These are phyloP conservation scores for Pythium coloratum DNA, from an alignment of 352 stramenopile genomes.

Conservation along the genomic window DNA sequence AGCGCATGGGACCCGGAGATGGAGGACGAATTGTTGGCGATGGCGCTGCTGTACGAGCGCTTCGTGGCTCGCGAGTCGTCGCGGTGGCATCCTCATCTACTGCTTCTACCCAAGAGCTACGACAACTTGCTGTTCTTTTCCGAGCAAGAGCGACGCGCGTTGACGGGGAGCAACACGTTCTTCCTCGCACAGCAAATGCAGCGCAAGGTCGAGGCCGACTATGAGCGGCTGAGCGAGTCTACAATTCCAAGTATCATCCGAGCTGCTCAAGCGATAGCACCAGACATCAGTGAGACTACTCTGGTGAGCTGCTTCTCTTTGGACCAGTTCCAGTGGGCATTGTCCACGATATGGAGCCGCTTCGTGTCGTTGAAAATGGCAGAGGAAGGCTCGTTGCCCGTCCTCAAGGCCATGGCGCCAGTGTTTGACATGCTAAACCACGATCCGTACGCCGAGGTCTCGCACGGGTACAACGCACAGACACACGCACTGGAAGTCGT, in stretches of 20 bases:
- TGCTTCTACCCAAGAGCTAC: slow-evolving; percentile 56
- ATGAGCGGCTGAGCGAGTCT: slow-evolving; percentile 34
- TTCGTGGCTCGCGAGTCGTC: slow-evolving; percentile 44
- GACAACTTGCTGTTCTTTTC: slow-evolving; percentile 75
- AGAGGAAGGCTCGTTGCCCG: slow-evolving; percentile 16
- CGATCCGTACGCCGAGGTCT: slow-evolving; percentile 71
- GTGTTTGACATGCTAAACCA: slow-evolving; percentile 90
- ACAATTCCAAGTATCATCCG: slow-evolving; percentile 57
- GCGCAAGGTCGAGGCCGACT: slow-evolving; percentile 54
- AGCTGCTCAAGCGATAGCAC: slow-evolving; percentile 27
- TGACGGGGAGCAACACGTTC: slow-evolving; percentile 67
- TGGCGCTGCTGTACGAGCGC: slow-evolving; percentile 74
- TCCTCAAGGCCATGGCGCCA: slow-evolving; percentile 78
- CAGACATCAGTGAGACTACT: slow-evolving; percentile 33
- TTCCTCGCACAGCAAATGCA: slow-evolving; percentile 68
- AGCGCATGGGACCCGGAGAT: slow-evolving; percentile 22
- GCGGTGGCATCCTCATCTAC: slow-evolving; percentile 66
- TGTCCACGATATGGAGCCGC: slow-evolving; percentile 87
- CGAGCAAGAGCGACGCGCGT: slow-evolving; percentile 32
- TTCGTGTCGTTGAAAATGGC: slow-evolving; percentile 68
- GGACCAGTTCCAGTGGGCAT: slow-evolving; percentile 75
- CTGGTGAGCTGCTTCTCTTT: slow-evolving; percentile 49
- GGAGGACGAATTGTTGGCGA: slow-evolving; percentile 70
- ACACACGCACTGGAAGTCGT: slow-evolving; percentile 61
- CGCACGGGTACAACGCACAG: slow-evolving; percentile 58